Percentiles rank a stretch among this genome's conserved stretches.
phyloP scores from a whole-genome alignment of 768 basidiomycete species.

The Collybia nuda region DNA sequence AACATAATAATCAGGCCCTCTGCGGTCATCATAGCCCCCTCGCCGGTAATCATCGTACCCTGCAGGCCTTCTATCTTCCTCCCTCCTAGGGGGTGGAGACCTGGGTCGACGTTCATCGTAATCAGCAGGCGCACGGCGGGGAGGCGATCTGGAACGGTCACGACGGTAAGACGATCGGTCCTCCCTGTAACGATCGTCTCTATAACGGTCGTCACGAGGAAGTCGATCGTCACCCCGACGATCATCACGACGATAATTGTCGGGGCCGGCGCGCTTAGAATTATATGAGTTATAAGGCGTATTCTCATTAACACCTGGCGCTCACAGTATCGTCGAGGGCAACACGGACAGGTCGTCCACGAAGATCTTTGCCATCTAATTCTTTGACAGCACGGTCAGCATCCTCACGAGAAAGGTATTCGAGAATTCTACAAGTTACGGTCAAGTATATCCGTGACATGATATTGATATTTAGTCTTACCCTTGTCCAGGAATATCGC shows the following conservation, averaged over 20 bases:
- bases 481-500: constrained; percentile 86
- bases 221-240: constrained; percentile 54
- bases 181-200: constrained; percentile 59
- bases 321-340: constrained; percentile 61
- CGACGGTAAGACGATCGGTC: constrained; percentile 59
- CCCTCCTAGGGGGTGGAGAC: constrained; percentile 80
- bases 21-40: constrained; percentile 81
- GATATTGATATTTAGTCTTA: constrained; percentile 33
- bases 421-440: constrained; percentile 65
- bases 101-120: constrained; percentile 78
- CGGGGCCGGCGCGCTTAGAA: constrained; percentile 59
- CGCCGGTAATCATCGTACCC: constrained; percentile 91
- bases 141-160: constrained; percentile 82
- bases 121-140: constrained; percentile 56
- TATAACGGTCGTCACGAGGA: constrained; percentile 54
- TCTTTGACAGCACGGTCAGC: constrained; percentile 92
- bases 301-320: constrained; percentile 2
- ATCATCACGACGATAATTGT: constrained; percentile 78
- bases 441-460: background rate
- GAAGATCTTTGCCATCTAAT: constrained; percentile 84
- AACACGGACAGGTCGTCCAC: constrained; percentile 79
- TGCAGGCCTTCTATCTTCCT: constrained; percentile 85
- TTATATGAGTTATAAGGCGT: constrained; percentile 4
- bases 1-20: constrained; percentile 83
- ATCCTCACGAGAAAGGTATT: constrained; percentile 86